These are phyloP conservation scores for Kodamaea sp. DNA, from an alignment of 1,139 yeast species.

Conservation along the genomic window DNA sequence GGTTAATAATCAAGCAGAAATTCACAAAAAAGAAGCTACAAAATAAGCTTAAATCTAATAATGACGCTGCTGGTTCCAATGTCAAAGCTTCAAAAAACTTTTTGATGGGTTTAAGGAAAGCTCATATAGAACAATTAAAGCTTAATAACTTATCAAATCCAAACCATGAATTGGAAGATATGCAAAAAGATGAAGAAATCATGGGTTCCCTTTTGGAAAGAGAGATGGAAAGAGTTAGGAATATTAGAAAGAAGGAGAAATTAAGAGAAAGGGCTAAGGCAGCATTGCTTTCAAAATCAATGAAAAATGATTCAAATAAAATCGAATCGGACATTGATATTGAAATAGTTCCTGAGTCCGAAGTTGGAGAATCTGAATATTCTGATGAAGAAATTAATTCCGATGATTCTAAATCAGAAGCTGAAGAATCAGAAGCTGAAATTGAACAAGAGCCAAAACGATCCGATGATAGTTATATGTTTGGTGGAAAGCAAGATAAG, in stretches of 20 bases:
- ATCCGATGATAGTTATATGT: slow-evolving; percentile 37
- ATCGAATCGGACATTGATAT: slow-evolving; percentile 11
- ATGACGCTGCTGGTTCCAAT: slow-evolving; percentile 2
- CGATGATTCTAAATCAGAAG: slow-evolving; percentile 18
- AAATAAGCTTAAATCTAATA: slow-evolving; percentile 1
- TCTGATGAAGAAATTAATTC: slow-evolving; percentile 21
- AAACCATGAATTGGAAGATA: slow-evolving; percentile 31
- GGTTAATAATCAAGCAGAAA: slow-evolving; percentile 33
- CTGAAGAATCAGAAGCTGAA: slow-evolving; percentile 11
- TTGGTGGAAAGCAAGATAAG: slow-evolving; percentile 24
- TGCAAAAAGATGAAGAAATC: slow-evolving; percentile 40
- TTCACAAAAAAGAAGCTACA: slow-evolving; percentile 24
- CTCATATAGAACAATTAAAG: slow-evolving; percentile 37
- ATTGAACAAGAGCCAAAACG: slow-evolving; percentile 15
- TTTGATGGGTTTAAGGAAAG: slow-evolving; percentile 24
- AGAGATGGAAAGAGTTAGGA: slow-evolving; percentile 54
- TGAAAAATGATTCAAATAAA: slow-evolving; percentile 14
- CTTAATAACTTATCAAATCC: slow-evolving; percentile 25
- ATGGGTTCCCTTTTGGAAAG: slow-evolving; percentile 55
- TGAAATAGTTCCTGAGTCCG: slow-evolving; percentile 19
- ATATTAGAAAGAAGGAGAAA: slow-evolving; percentile 50
- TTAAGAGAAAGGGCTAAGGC: slow-evolving; percentile 35
- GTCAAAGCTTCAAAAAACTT: slow-evolving; percentile 6
- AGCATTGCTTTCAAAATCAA: slow-evolving; percentile 24
- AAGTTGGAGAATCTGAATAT: slow-evolving; percentile 16